These are phyloP conservation scores for Cyclotella baltica DNA, from an alignment of 108 stramenopile genomes.

Conservation along the genomic window DNA sequence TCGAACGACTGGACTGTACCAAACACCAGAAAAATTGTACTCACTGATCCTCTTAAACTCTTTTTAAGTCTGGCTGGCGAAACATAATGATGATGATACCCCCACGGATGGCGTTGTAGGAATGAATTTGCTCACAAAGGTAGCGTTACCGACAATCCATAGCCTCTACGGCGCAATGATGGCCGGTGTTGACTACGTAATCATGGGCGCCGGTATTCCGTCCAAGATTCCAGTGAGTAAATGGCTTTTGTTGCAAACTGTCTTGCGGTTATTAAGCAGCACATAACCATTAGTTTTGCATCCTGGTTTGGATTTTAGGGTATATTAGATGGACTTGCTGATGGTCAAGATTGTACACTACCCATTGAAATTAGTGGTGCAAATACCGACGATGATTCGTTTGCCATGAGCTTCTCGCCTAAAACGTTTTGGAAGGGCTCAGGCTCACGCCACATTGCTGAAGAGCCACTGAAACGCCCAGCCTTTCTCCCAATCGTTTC, in stretches of 20 bases:
- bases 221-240: constrained; percentile 40
- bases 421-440: constrained; percentile 51
- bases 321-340: constrained; percentile 53
- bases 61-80: constrained; percentile 64
- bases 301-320: constrained; percentile 6
- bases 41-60: too few species aligned
- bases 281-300: neutral
- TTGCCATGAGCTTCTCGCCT: constrained; percentile 41
- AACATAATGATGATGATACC: constrained; percentile 59
- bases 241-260: neutral
- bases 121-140: constrained; percentile 59
- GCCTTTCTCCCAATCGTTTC: constrained; percentile 61
- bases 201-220: constrained; percentile 68
- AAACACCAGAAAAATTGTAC: too few species aligned
- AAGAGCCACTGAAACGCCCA: constrained; percentile 40
- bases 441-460: constrained; percentile 36
- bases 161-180: constrained; percentile 63
- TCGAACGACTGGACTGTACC: too few species aligned
- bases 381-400: constrained; percentile 8
- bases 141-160: constrained; percentile 54
- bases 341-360: constrained; percentile 47
- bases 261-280: neutral
- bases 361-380: constrained; percentile 46
- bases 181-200: constrained; percentile 60
- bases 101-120: constrained; percentile 45